Conservation (phyloP, 2,329 filamentous ascomycete genomes). For the Polychaeton citri region DNA sequence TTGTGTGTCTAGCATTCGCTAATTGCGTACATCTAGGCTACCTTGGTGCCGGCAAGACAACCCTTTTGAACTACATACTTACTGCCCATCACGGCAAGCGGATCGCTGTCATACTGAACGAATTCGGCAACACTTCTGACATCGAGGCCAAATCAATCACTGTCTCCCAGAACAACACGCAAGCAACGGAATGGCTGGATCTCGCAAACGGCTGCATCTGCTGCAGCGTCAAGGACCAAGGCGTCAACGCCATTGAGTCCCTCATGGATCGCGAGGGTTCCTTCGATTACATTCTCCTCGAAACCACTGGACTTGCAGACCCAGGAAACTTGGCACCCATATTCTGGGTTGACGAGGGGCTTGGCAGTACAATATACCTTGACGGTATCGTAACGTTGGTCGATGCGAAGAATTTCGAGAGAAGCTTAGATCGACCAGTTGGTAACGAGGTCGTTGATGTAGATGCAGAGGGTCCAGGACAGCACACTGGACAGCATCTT, state of each 20-base stretch:
- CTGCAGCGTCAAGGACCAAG: constrained; percentile 93
- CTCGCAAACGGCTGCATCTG: constrained; percentile 95
- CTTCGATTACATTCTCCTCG: constrained; percentile 95
- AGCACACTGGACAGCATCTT: constrained; percentile 50
- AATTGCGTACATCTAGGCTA: constrained; percentile 51
- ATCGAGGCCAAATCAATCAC: constrained; percentile 85
- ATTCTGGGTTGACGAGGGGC: constrained; percentile 94
- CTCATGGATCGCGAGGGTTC: constrained; percentile 86
- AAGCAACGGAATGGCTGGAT: constrained; percentile 89
- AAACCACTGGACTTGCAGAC: constrained; percentile 90
- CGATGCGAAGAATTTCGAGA: constrained; percentile 84
- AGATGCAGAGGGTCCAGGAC: constrained; percentile 37
- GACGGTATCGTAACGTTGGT: constrained; percentile 94
- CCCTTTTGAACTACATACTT: constrained; percentile 87
- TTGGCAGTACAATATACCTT: constrained; percentile 89
- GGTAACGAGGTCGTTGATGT: constrained; percentile 17
- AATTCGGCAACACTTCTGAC: constrained; percentile 49
- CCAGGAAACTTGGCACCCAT: constrained; percentile 89
- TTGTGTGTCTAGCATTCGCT: too few relatives aligned
- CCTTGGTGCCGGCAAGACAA: constrained; percentile 90
- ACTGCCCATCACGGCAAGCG: constrained; percentile 94
- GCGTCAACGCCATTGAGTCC: constrained; percentile 88
- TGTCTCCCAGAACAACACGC: constrained; percentile 61
- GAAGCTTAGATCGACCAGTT: constrained; percentile 57
- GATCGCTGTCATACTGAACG: constrained; percentile 92